phyloP scores from a whole-genome alignment of 805 yeast genomes.

The Danielia oregonensis region DNA sequence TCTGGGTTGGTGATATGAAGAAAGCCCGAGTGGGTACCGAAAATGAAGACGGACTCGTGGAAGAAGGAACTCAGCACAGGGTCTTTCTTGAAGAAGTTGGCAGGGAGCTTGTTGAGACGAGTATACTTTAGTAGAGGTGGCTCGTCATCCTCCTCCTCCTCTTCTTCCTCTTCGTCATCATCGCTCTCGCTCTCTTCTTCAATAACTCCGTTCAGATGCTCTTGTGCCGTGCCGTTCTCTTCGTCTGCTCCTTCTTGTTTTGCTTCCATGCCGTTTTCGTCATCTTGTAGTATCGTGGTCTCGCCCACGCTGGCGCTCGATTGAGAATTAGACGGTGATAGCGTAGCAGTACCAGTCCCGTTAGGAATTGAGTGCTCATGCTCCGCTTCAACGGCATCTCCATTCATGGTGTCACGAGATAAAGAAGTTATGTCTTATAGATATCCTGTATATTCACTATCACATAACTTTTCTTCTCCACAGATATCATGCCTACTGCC shows the following conservation, averaged over 20 bases:
- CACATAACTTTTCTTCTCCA: no score
- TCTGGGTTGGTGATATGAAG: conserved; percentile 64
- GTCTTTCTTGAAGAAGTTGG: conserved; percentile 67
- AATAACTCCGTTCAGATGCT: background rate
- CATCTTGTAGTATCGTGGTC: background rate
- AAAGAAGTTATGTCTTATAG: background rate
- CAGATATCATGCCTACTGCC: conserved; percentile 41
- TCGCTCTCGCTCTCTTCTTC: background rate
- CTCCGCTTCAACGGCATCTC: background rate
- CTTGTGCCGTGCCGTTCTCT: background rate
- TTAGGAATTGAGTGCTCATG: no score
- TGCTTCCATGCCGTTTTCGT: background rate
- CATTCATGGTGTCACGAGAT: background rate
- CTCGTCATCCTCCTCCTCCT: conserved; percentile 23
- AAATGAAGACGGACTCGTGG: conserved; percentile 58
- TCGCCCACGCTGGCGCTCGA: no score
- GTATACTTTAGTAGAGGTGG: conserved; percentile 77
- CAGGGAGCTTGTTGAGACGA: conserved; percentile 64
- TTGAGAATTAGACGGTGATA: no score
- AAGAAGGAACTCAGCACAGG: conserved; percentile 71
- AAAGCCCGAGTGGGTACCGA: conserved; percentile 89
- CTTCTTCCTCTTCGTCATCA: conserved; percentile 4
- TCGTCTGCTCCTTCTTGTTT: background rate
- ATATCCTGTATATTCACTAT: no score
- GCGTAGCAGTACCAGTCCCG: no score